Conservation (phyloP, 2,329 filamentous ascomycete genomes). For the Periconia sp. region DNA sequence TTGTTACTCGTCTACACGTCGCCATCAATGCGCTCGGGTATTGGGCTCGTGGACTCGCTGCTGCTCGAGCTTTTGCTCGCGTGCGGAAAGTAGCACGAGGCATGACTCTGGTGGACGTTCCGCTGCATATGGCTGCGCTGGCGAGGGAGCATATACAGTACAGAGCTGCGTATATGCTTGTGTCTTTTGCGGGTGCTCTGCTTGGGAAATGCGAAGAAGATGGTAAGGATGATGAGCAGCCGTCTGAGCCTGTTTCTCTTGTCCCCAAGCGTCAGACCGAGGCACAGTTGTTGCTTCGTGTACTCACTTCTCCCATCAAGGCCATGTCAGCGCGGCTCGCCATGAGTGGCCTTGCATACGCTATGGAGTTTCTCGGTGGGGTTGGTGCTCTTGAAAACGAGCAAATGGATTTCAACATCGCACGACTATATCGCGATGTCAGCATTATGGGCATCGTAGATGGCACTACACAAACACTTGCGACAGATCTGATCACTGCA, state of each 20-base stretch:
- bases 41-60: conserved; percentile 58
- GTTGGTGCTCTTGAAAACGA: conserved; percentile 66
- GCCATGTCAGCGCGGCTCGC: conserved; percentile 25
- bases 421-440: no score
- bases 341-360: conserved; percentile 54
- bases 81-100: conserved; percentile 59
- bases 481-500: no score
- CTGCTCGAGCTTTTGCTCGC: conserved; percentile 60
- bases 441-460: no score
- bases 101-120: conserved; percentile 57
- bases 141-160: conserved; percentile 60
- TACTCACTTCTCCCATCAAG: conserved; percentile 29
- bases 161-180: conserved; percentile 58
- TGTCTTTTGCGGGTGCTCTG: conserved; percentile 56
- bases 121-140: conserved; percentile 27
- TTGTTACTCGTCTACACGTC: conserved; percentile 65
- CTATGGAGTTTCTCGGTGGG: conserved; percentile 67
- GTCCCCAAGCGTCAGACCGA: conserved; percentile 18
- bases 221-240: conserved; percentile 24
- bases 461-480: no score
- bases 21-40: conserved; percentile 56
- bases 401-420: no score
- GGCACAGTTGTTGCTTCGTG: conserved; percentile 18
- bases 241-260: conserved; percentile 20
- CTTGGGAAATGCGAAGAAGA: conserved; percentile 58